Percentiles rank a stretch among this genome's conserved stretches.
Conservation (phyloP, 441 rosid genomes). For the Brassica balearica region DNA sequence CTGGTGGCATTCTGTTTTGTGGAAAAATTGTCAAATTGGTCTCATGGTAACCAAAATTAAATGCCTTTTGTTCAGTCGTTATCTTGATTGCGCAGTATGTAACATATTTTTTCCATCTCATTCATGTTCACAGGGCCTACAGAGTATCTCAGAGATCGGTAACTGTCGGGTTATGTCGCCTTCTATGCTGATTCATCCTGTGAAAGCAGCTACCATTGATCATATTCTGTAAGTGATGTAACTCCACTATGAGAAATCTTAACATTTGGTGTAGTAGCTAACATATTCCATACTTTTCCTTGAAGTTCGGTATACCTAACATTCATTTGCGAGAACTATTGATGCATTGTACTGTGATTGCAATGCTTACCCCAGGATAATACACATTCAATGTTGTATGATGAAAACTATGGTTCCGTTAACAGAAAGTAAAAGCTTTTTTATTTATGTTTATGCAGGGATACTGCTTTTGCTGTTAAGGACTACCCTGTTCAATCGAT, state of each 20-base stretch:
- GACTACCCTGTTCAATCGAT: conserved; percentile 57
- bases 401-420: conserved; percentile 1
- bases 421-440: not conserved
- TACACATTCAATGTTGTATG: conserved; percentile 20
- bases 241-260: conserved; percentile 28
- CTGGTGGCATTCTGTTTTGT: conserved; percentile 90
- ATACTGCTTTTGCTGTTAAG: conserved; percentile 54
- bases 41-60: conserved; percentile 56
- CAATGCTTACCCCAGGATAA: conserved; percentile 22
- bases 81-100: conserved; percentile 19
- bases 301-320: conserved; percentile 13
- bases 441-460: conserved; percentile 52
- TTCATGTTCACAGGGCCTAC: conserved; percentile 46
- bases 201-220: conserved; percentile 57
- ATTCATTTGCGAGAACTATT: conserved; percentile 4
- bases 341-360: conserved; percentile 2
- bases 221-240: conserved; percentile 70
- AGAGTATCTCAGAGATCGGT: conserved; percentile 55
- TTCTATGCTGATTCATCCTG: conserved; percentile 67
- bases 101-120: conserved; percentile 37
- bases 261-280: conserved; percentile 8
- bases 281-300: conserved; percentile 23
- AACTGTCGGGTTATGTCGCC: conserved; percentile 57
- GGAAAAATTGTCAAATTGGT: conserved; percentile 61
- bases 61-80: conserved; percentile 18